Percentiles rank a stretch among this genome's conserved stretches.
Evolutionary conservation across 1,139 yeast species (phyloP).

Genomic region (Hemisphaericaspora xylanilytica): DNA sequence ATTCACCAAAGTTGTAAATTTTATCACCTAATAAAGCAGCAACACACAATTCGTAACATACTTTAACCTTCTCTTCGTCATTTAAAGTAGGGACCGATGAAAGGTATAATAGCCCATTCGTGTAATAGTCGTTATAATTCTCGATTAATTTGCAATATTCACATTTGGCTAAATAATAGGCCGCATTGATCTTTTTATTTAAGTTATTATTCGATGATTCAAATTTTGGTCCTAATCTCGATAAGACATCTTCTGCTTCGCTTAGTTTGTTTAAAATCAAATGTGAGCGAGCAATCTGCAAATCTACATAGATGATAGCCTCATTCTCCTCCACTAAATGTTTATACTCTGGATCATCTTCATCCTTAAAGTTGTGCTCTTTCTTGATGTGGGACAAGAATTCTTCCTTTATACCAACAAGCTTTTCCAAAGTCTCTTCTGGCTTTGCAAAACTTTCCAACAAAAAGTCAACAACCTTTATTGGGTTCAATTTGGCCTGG

Average conservation of each 20-base stretch:
- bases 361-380: conserved; percentile 25
- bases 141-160: conserved; percentile 71
- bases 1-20: conserved; percentile 94
- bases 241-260: conserved; percentile 69
- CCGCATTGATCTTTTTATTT: conserved; percentile 73
- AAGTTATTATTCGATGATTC: conserved; percentile 53
- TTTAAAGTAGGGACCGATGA: conserved; percentile 43
- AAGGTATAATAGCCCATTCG: conserved; percentile 54
- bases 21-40: conserved; percentile 90
- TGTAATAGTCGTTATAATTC: conserved; percentile 79
- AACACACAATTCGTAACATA: conserved; percentile 80
- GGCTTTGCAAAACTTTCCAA: conserved; percentile 47
- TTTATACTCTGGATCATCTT: conserved; percentile 36
- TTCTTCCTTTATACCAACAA: conserved; percentile 49
- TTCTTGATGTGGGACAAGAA: conserved; percentile 39
- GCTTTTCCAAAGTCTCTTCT: conserved; percentile 53
- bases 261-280: conserved; percentile 56
- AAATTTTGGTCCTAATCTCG: conserved; percentile 55
- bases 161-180: conserved; percentile 78
- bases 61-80: conserved; percentile 30
- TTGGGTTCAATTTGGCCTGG: conserved; percentile 69
- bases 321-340: conserved; percentile 39
- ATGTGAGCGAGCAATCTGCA: conserved; percentile 75
- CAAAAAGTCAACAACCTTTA: conserved; percentile 75
- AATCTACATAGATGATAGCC: conserved; percentile 58